phyloP scores from a whole-genome alignment of 31 red algal species.

The Odonthalia washingtoniensis region DNA sequence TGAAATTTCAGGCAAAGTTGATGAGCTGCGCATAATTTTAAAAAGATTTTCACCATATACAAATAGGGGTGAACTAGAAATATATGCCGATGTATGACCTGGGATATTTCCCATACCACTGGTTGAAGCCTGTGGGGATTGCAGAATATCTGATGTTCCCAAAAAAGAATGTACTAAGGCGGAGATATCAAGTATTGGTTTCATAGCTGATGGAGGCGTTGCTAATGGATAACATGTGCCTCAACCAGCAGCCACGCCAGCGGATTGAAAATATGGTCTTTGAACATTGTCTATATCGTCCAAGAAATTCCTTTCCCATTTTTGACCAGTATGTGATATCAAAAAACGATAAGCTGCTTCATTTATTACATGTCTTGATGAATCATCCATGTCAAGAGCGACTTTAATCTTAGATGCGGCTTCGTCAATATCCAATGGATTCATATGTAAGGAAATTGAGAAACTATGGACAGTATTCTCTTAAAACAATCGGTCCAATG shows the following conservation, averaged over 20 bases:
- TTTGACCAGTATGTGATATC: conserved; percentile 73
- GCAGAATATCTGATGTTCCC: conserved; percentile 35
- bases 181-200: conserved; percentile 38
- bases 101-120: too few species aligned
- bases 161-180: conserved; percentile 51
- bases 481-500: conserved; percentile 80
- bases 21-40: too few species aligned
- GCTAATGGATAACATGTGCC: too few species aligned
- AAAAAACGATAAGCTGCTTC: conserved; percentile 87
- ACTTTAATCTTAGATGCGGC: conserved; percentile 64
- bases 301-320: conserved; percentile 89
- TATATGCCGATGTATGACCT: conserved; percentile 40
- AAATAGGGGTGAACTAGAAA: conserved; percentile 6
- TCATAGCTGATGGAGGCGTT: conserved; percentile 3
- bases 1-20: too few species aligned
- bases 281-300: conserved; percentile 76
- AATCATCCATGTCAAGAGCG: conserved; percentile 72
- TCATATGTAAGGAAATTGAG: conserved; percentile 83
- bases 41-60: background rate
- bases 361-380: conserved; percentile 62
- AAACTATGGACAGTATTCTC: conserved; percentile 83
- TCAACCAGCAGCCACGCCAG: conserved; percentile 32
- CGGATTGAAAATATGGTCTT: too few species aligned
- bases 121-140: conserved; percentile 47
- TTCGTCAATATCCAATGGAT: conserved; percentile 88